Evolutionary conservation across 2,329 filamentous ascomycete genomes (phyloP), one percentile per base, ranked within the genome.

Genomic region (Exophiala oligosperma): DNA sequence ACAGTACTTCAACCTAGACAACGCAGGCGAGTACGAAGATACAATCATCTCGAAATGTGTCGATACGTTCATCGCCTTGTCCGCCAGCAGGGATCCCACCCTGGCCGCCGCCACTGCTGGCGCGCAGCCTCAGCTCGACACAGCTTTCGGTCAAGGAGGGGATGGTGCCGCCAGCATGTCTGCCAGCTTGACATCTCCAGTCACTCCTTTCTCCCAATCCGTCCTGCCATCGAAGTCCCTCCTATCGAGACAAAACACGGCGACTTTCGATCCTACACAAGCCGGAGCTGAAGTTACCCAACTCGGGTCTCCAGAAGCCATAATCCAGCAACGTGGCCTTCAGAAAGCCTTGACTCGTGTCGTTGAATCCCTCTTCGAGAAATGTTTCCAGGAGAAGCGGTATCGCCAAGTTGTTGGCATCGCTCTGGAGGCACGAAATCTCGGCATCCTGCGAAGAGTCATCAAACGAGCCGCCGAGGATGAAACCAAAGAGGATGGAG

Each of bases 1-100:
- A 60, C 91, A 97, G 72, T 86, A 96, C 50, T 97, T 99, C 81
- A 91, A 95, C 78, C 84, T 97, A 65, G 90, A 97, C 70, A 84
- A 88, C 54, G 88, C 90, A 52, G 90, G 91, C 75, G 94, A 99
- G 79, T 99, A 96, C 71, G 94, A 99, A 76, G 92, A 99, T 79
- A 99, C 94, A 57, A 97, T 99, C 77, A 92, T 97, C 74, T 93
- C 93, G 60, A 97, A 95, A 83, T 99, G 94, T 72, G 86, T 99
- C 70, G 94, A 99, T 76, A 95, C 95, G 65, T 99, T 97, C 78
- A 97, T 99, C 70, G 87, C 91, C 59, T 83, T 92, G 52, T 88
- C 85, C 51, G 84, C 84, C 59, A 78, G 84, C 72, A 78, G 81
- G 72, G 80, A 81, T 77, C 76, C 80, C 61, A 72, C 83, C 64